Percentiles rank a stretch among this genome's conserved stretches.
Conservation (phyloP, 2,329 filamentous ascomycete species). For the Dothistroma pini region DNA sequence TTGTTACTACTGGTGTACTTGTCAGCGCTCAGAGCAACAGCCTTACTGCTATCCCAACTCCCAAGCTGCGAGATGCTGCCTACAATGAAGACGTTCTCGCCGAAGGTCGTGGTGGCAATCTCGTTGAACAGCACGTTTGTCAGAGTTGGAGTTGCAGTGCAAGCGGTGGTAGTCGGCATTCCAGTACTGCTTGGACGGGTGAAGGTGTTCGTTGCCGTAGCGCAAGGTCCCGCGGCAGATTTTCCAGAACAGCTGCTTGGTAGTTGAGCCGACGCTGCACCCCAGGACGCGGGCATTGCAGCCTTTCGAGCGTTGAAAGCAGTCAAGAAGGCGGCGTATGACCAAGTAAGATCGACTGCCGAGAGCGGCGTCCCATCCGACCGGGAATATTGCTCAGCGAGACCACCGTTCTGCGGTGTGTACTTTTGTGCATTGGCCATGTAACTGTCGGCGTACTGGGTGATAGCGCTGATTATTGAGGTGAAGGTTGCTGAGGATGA, state of each 20-base stretch:
- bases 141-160: slow-evolving; percentile 24
- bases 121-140: slow-evolving; percentile 43
- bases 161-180: slow-evolving; percentile 19
- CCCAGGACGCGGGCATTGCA: slow-evolving; percentile 57
- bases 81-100: slow-evolving; percentile 63
- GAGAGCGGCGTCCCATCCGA: slow-evolving; percentile 51
- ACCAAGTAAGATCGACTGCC: slow-evolving; percentile 68
- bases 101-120: slow-evolving; percentile 49
- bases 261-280: slow-evolving; percentile 21
- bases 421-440: slow-evolving; percentile 43
- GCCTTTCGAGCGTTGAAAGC: slow-evolving; percentile 56
- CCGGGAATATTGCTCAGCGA: slow-evolving; percentile 65
- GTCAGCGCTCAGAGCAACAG: slow-evolving; percentile 54
- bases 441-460: slow-evolving; percentile 60
- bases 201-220: slow-evolving; percentile 29
- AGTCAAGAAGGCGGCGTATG: slow-evolving; percentile 66
- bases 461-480: slow-evolving; percentile 57
- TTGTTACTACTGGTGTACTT: slow-evolving; percentile 57
- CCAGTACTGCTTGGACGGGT: slow-evolving; percentile 18
- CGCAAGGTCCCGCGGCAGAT: slow-evolving; percentile 28
- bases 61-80: slow-evolving; percentile 60
- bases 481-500: slow-evolving; percentile 39
- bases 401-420: slow-evolving; percentile 57
- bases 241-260: slow-evolving; percentile 26
- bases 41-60: slow-evolving; percentile 53